Conservation (phyloP, 768 basidiomycete species). For the Atractiella rhizophila region DNA sequence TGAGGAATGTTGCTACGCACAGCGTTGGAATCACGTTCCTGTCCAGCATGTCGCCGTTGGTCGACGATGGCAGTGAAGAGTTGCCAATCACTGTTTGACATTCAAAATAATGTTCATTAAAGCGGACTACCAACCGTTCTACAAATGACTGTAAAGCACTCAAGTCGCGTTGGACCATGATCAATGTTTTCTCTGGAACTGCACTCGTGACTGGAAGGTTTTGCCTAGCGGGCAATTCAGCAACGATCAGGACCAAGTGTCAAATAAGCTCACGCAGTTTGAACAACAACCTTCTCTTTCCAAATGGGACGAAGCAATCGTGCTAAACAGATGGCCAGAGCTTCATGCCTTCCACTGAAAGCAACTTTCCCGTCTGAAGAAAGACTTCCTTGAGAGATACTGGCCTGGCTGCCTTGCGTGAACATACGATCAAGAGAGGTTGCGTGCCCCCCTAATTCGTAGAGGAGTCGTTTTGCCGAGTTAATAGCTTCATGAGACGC, state of each 20-base stretch:
- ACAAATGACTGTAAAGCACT: constrained; percentile 32
- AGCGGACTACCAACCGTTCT: background rate
- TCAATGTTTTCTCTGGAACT: constrained; percentile 32
- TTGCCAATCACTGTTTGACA: constrained; percentile 51
- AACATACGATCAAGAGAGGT: constrained; percentile 17
- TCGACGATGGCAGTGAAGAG: constrained; percentile 61
- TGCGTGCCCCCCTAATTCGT: constrained; percentile 31
- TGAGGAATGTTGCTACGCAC: constrained; percentile 31
- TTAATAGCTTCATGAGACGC: constrained; percentile 12
- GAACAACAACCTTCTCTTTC: constrained; percentile 37
- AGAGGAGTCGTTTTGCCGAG: constrained; percentile 7
- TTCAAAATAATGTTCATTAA: background rate
- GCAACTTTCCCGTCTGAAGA: constrained; percentile 20
- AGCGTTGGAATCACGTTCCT: constrained; percentile 54
- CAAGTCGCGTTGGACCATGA: constrained; percentile 54
- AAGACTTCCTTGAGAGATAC: background rate
- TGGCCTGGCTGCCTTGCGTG: background rate
- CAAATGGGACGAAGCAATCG: constrained; percentile 66
- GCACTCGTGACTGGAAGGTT: background rate
- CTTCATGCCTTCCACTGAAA: constrained; percentile 72
- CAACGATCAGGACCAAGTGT: background rate
- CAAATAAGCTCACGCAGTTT: background rate
- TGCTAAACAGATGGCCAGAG: constrained; percentile 61
- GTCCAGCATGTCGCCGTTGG: constrained; percentile 25
- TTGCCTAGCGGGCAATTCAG: background rate